Percentiles rank a stretch among this genome's conserved stretches.
Evolutionary conservation across 805 yeast genomes (phyloP).

Genomic region (Ogataea philodendri): DNA sequence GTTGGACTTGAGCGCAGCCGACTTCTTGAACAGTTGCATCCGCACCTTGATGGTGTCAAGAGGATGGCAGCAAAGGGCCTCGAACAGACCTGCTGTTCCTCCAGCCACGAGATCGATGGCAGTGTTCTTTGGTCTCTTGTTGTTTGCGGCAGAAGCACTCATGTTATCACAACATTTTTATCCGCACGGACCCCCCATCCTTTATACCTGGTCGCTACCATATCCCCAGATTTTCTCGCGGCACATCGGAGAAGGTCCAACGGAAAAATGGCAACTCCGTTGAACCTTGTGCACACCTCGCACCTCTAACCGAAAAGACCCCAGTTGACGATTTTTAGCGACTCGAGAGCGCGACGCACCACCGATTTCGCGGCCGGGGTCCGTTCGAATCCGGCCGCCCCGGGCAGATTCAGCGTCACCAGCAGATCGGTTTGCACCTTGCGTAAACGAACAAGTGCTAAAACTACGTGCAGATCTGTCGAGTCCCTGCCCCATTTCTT

Average conservation of each 20-base stretch:
- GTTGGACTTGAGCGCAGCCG: constrained; percentile 44
- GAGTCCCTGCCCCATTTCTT: constrained; percentile 49
- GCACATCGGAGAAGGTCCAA: constrained; percentile 23
- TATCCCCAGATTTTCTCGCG: constrained; percentile 15
- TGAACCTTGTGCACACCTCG: constrained; percentile 3
- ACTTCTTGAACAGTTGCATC: constrained; percentile 84
- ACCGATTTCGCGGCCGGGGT: constrained; percentile 29
- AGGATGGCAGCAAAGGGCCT: constrained; percentile 98
- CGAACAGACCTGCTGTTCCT: constrained; percentile 95
- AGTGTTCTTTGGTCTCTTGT: constrained; percentile 36
- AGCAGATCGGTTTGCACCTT: constrained; percentile 59
- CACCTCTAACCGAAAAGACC: constrained; percentile 39
- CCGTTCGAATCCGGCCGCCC: constrained; percentile 34
- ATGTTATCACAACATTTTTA: constrained; percentile 5
- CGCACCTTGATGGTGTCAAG: constrained; percentile 95
- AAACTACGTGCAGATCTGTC: constrained; percentile 44
- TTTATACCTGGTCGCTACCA: constrained; percentile 13
- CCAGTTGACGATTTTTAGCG: constrained; percentile 46
- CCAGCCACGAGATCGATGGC: constrained; percentile 82
- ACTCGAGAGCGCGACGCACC: constrained; percentile 26
- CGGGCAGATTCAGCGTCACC: constrained; percentile 60
- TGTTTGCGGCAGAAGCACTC: constrained; percentile 25
- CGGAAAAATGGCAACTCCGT: constrained; percentile 10
- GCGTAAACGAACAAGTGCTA: constrained; percentile 55
- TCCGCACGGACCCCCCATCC: neutral